These are phyloP conservation scores for Closterium sp. DNA, from an alignment of 139 green algal genomes.

Conservation along the genomic window DNA sequence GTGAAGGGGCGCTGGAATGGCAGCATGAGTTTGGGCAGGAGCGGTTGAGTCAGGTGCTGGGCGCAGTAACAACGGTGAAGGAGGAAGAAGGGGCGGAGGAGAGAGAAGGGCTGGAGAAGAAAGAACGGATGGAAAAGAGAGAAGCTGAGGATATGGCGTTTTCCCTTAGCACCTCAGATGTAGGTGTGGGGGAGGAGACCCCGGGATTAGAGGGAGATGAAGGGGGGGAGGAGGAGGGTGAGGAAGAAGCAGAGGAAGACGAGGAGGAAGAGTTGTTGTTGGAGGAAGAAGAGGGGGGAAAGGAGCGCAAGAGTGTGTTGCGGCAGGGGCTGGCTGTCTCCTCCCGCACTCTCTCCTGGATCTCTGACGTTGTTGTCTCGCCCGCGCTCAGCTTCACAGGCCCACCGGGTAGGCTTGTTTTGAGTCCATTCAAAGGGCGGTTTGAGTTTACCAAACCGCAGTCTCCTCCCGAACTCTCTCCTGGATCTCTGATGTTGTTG, in stretches of 20 bases:
- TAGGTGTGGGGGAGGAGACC: too few species aligned
- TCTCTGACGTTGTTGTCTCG: background rate
- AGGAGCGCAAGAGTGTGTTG: background rate
- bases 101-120: too few species aligned
- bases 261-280: background rate
- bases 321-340: background rate
- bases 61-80: background rate
- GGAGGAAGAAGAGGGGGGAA: background rate
- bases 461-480: background rate
- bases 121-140: too few species aligned
- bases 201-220: background rate
- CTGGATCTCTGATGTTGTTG: background rate
- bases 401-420: background rate
- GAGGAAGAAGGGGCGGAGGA: too few species aligned
- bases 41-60: background rate
- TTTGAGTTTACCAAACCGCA: too few species aligned
- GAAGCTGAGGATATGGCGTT: too few species aligned
- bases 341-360: background rate
- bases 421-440: too few species aligned
- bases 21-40: background rate
- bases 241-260: background rate
- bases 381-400: background rate
- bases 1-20: background rate
- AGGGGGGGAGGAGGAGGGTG: background rate
- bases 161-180: too few species aligned